Conservation (phyloP, 2,329 filamentous ascomycete genomes). For the Cordyceps sp. region DNA sequence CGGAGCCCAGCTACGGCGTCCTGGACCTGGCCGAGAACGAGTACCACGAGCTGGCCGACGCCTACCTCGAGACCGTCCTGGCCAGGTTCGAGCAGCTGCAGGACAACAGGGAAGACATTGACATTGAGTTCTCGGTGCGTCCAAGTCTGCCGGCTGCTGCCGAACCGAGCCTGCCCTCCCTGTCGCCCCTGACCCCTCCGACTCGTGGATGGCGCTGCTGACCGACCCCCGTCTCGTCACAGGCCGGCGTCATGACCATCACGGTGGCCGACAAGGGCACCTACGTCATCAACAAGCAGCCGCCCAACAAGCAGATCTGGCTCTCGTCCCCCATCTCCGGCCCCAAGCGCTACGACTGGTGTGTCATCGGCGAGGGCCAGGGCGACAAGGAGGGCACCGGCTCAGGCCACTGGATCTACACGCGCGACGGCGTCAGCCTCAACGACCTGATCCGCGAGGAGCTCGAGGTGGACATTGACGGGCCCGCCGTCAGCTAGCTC, state of each 20-base stretch:
- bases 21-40: constrained; percentile 50
- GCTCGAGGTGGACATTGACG: constrained; percentile 47
- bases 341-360: constrained; percentile 89
- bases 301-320: constrained; percentile 96
- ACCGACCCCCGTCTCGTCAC: neutral
- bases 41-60: constrained; percentile 65
- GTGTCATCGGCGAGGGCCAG: constrained; percentile 54
- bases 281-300: constrained; percentile 97
- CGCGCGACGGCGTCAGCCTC: constrained; percentile 65
- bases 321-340: constrained; percentile 80
- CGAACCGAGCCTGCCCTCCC: too few species aligned
- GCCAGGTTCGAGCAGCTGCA: constrained; percentile 53
- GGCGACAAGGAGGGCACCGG: constrained; percentile 60
- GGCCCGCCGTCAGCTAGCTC: constrained; percentile 10
- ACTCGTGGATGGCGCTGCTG: too few species aligned
- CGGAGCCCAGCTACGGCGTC: constrained; percentile 25
- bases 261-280: constrained; percentile 52
- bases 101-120: constrained; percentile 58
- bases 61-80: constrained; percentile 47
- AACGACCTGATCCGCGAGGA: constrained; percentile 59
- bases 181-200: neutral
- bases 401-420: constrained; percentile 69
- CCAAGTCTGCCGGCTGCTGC: neutral
- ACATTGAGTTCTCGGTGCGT: constrained; percentile 78
- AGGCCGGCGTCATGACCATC: constrained; percentile 80